A percentile compares a stretch with the other conserved stretches of the same genome.
Conservation (phyloP, 176 grass and related monocot genomes). For the Paspalum notatum region DNA sequence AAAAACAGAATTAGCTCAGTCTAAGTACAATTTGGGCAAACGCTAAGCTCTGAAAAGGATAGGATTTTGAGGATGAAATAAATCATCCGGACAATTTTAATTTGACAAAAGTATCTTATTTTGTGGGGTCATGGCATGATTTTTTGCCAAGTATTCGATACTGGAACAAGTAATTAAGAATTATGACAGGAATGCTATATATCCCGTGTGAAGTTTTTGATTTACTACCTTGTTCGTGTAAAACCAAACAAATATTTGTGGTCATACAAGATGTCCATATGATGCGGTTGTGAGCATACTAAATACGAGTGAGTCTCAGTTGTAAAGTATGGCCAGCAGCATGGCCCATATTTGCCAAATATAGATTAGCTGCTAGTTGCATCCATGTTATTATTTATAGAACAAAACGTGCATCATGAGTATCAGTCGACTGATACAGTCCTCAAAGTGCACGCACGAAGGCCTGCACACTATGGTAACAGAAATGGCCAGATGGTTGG, state of each 20-base stretch:
- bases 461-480: no score
- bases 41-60: background rate
- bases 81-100: background rate
- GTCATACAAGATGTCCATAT: constrained; percentile 7
- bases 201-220: background rate
- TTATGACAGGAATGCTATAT: background rate
- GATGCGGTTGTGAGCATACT: no score
- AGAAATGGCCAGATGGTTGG: no score
- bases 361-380: no score
- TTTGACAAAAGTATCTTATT: background rate
- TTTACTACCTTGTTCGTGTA: constrained; percentile 26
- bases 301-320: no score
- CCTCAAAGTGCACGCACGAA: no score
- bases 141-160: background rate
- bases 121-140: background rate
- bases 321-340: background rate
- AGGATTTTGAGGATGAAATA: constrained; percentile 18
- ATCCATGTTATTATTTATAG: no score
- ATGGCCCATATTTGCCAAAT: background rate
- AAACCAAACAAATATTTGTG: no score
- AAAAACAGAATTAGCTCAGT: constrained; percentile 16
- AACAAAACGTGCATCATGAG: no score
- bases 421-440: no score
- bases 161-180: constrained; percentile 22
- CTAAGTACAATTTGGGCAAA: background rate